Evolutionary conservation across 2,329 filamentous ascomycete species (phyloP).

Genomic region (Raffaelea ambrosiae): DNA sequence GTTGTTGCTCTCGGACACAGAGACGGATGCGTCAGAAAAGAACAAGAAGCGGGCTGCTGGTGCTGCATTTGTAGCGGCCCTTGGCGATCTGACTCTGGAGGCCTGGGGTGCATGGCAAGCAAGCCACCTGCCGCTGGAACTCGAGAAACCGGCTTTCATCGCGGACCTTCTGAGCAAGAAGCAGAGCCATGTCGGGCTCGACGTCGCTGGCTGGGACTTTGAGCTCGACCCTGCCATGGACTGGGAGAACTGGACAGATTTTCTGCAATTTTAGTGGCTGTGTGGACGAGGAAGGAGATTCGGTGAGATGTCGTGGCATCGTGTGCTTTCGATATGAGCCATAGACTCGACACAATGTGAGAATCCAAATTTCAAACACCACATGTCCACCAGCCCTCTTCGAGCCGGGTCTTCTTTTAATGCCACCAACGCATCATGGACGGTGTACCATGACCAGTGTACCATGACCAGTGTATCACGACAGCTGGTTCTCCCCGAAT

Average conservation of each 20-base stretch:
- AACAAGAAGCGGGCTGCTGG: neutral
- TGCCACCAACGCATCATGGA: too few relatives aligned
- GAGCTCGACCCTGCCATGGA: constrained; percentile 5
- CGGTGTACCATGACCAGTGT: too few relatives aligned
- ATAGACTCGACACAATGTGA: too few relatives aligned
- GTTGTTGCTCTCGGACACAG: too few relatives aligned
- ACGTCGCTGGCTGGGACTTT: neutral
- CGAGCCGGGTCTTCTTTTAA: too few relatives aligned
- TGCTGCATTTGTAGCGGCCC: constrained; percentile 5
- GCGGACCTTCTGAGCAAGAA: neutral
- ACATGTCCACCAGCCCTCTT: too few relatives aligned
- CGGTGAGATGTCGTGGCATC: too few relatives aligned
- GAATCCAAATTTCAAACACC: too few relatives aligned
- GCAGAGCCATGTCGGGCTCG: neutral
- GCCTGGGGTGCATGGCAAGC: constrained; percentile 7
- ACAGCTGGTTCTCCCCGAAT: too few relatives aligned
- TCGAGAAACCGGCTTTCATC: neutral
- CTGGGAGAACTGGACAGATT: constrained; percentile 10
- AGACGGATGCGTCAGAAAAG: constrained; percentile 1
- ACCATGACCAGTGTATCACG: too few relatives aligned
- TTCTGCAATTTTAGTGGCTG: constrained; percentile 6
- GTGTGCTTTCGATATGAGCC: too few relatives aligned
- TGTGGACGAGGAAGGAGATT: too few relatives aligned
- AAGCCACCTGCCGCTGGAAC: neutral
- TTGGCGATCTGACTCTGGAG: constrained; percentile 10